Conservation (phyloP, 768 basidiomycete genomes). For the Kwoniella sp. region DNA sequence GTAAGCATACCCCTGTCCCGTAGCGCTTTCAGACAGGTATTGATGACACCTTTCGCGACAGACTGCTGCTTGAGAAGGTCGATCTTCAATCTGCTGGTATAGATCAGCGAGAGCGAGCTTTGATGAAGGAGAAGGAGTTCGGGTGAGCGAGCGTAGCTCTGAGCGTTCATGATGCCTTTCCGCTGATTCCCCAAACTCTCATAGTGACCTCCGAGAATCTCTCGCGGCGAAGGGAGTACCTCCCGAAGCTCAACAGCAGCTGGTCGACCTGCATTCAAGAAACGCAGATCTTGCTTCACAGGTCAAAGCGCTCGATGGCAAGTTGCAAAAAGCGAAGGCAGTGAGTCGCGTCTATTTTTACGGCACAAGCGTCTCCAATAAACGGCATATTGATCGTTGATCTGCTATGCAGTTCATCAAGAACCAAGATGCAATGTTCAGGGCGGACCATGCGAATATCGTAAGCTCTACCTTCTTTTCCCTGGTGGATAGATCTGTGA, state of each 20-base stretch:
- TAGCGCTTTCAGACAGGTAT: neutral
- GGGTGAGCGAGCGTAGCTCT: conserved; percentile 63
- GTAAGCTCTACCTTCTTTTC: conserved; percentile 1
- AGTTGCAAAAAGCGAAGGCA: conserved; percentile 75
- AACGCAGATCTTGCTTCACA: conserved; percentile 71
- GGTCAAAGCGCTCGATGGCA: conserved; percentile 70
- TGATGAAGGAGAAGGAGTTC: conserved; percentile 82
- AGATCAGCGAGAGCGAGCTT: conserved; percentile 78
- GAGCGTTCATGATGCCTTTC: neutral
- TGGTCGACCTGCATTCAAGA: conserved; percentile 77
- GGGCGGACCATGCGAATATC: conserved; percentile 42
- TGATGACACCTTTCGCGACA: conserved; percentile 65
- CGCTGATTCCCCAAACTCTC: neutral
- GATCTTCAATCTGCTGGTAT: conserved; percentile 88
- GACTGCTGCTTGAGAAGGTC: conserved; percentile 85
- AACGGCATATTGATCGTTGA: neutral
- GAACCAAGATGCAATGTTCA: conserved; percentile 83
- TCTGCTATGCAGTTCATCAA: conserved; percentile 73
- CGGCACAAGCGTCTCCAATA: too few species aligned
- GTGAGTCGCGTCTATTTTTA: conserved; percentile 56
- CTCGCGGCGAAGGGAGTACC: conserved; percentile 77
- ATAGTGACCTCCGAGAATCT: conserved; percentile 74
- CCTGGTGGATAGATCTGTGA: neutral
- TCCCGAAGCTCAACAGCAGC: conserved; percentile 74
- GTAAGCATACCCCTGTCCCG: too few species aligned